These are phyloP conservation scores for Candida oleophila DNA, from an alignment of 805 yeast genomes.

Conservation along the genomic window DNA sequence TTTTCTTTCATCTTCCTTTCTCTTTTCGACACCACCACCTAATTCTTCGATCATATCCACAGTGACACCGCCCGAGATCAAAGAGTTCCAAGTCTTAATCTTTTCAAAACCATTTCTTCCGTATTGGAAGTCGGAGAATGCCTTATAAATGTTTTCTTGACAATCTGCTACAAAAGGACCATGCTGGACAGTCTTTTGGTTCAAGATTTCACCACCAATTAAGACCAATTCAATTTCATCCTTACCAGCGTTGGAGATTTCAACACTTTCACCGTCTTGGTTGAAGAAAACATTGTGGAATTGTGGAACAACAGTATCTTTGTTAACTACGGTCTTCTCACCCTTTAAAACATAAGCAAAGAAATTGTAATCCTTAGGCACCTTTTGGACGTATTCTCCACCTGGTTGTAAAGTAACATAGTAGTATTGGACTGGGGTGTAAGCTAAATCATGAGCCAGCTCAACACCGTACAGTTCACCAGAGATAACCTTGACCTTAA, in stretches of 20 bases:
- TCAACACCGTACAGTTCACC: slow-evolving; percentile 78
- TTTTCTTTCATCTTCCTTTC: slow-evolving; percentile 22
- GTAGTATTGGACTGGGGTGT: slow-evolving; percentile 77
- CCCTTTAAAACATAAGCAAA: slow-evolving; percentile 72
- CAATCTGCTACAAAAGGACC: slow-evolving; percentile 89
- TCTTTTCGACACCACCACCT: slow-evolving; percentile 29
- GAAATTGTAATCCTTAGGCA: slow-evolving; percentile 58
- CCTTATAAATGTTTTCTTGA: slow-evolving; percentile 62
- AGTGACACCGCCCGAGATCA: slow-evolving; percentile 43
- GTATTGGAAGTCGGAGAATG: slow-evolving; percentile 68
- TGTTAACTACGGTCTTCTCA: slow-evolving; percentile 42
- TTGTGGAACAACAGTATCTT: slow-evolving; percentile 37
- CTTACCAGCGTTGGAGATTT: slow-evolving; percentile 14
- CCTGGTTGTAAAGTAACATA: slow-evolving; percentile 65
- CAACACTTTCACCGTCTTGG: slow-evolving; percentile 61
- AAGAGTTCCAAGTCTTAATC: slow-evolving; percentile 58
- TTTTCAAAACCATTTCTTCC: slow-evolving; percentile 70
- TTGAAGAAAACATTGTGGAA: slow-evolving; percentile 62
- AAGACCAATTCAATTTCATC: slow-evolving; percentile 57
- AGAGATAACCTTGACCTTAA: slow-evolving; percentile 56
- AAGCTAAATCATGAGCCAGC: slow-evolving; percentile 71
- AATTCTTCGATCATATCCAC: slow-evolving; percentile 40
- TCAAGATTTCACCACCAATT: slow-evolving; percentile 72
- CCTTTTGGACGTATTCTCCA: slow-evolving; percentile 54
- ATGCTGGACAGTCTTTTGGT: slow-evolving; percentile 79